Conservation (phyloP, 441 rosid species). For the Euphorbia schlechtendalii region DNA sequence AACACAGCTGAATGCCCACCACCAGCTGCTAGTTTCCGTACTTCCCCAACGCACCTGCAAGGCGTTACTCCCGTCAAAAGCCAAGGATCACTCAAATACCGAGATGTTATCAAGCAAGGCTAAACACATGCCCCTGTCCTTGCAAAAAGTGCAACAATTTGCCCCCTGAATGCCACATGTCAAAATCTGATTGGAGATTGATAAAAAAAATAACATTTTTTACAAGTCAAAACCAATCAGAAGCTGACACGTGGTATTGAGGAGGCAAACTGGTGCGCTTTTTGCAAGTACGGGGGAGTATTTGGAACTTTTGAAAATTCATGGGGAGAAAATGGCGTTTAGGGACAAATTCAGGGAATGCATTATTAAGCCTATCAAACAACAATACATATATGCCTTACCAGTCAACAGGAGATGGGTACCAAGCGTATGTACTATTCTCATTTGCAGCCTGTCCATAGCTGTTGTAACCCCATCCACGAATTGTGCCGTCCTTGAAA, state of each 20-base stretch:
- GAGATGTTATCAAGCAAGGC: no score
- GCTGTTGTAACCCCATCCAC: constrained; percentile 95
- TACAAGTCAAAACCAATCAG: no score
- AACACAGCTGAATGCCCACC: constrained; percentile 96
- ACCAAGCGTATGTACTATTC: constrained; percentile 87
- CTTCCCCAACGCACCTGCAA: constrained; percentile 88
- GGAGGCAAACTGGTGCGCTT: no score
- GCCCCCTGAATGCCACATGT: no score
- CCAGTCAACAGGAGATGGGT: constrained; percentile 97
- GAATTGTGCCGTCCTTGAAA: constrained; percentile 68
- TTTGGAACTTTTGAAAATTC: no score
- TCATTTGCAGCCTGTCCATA: constrained; percentile 96
- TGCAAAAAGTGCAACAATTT: background rate
- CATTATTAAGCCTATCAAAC: no score
- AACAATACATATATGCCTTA: constrained; percentile 21
- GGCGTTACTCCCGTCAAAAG: constrained; percentile 13
- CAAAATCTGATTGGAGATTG: no score
- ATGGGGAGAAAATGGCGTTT: background rate
- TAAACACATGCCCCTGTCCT: no score
- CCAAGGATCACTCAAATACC: constrained; percentile 1
- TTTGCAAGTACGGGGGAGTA: no score
- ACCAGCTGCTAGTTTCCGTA: constrained; percentile 87
- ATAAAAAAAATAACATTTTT: no score
- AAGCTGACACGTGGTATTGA: no score
- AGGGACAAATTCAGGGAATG: no score